Conservation (phyloP, 2,329 filamentous ascomycete species). For the Penicillium decumbens region DNA sequence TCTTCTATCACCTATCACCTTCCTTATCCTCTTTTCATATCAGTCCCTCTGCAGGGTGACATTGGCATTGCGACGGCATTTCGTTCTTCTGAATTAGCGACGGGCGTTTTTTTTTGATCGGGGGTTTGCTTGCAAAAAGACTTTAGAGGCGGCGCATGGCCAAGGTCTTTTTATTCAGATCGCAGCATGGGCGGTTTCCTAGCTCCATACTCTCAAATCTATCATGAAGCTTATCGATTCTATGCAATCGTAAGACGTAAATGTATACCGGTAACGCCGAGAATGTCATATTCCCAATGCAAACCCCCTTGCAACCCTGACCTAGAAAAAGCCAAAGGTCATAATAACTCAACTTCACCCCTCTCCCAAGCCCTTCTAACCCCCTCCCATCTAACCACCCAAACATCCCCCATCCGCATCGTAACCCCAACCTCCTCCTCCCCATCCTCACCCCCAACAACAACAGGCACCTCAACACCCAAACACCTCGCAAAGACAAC, state of each 20-base stretch:
- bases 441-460: constrained; percentile 32
- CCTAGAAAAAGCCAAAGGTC: constrained; percentile 7
- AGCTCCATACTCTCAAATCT: neutral
- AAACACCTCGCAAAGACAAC: constrained; percentile 74
- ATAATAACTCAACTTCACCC: constrained; percentile 45
- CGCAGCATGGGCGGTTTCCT: neutral
- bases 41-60: neutral
- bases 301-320: neutral
- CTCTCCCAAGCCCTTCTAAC: constrained; percentile 52
- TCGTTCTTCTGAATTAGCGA: constrained; percentile 23
- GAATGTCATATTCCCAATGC: neutral
- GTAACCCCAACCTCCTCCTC: constrained; percentile 32
- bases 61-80: neutral
- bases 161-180: neutral
- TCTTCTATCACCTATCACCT: neutral
- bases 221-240: neutral
- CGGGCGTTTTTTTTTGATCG: constrained; percentile 20
- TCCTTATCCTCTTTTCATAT: neutral
- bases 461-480: constrained; percentile 45
- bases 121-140: constrained; percentile 6
- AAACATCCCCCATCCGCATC: constrained; percentile 57
- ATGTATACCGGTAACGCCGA: neutral
- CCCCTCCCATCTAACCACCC: constrained; percentile 70
- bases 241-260: neutral
- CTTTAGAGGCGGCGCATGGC: neutral